phyloP scores from a whole-genome alignment of 2,329 filamentous ascomycete species.

The Xylariaceae sp. region DNA sequence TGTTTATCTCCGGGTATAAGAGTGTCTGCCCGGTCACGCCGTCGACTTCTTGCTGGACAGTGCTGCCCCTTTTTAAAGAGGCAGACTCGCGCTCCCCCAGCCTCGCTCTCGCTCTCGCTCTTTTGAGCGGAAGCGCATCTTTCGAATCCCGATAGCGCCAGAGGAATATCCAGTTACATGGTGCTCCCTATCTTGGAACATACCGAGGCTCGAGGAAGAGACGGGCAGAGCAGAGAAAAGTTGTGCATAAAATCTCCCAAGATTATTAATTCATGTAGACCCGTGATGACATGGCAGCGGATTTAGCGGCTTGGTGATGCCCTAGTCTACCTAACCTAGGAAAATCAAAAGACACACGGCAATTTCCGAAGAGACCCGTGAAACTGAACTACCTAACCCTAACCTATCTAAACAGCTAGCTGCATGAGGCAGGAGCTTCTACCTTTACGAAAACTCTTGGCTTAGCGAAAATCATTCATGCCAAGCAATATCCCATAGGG shows the following conservation, averaged over 20 bases:
- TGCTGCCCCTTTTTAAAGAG: conserved; percentile 9
- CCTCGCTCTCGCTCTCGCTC: conserved; percentile 5
- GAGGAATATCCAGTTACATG: conserved; percentile 1
- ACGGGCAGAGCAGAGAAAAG: conserved; percentile 3
- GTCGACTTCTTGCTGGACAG: neutral
- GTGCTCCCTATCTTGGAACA: neutral
- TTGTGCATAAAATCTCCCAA: neutral
- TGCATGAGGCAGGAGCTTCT: neutral
- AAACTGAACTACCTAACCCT: neutral
- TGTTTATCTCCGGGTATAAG: too few relatives aligned
- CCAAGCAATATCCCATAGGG: neutral
- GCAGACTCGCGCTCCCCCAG: neutral
- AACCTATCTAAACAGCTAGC: neutral
- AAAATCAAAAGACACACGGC: neutral
- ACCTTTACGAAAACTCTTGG: neutral
- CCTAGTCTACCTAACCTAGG: neutral
- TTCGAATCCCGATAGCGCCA: neutral
- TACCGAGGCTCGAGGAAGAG: conserved; percentile 12
- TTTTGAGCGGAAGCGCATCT: conserved; percentile 1
- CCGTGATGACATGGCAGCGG: too few relatives aligned
- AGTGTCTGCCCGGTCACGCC: too few relatives aligned
- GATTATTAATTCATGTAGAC: too few relatives aligned
- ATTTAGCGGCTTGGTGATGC: neutral
- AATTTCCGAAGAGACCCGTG: neutral
- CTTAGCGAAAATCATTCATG: neutral